A percentile compares a stretch with the other conserved stretches of the same genome.
Conservation (phyloP, 2,329 filamentous ascomycete genomes). For the Fonsecaea pedrosoi region DNA sequence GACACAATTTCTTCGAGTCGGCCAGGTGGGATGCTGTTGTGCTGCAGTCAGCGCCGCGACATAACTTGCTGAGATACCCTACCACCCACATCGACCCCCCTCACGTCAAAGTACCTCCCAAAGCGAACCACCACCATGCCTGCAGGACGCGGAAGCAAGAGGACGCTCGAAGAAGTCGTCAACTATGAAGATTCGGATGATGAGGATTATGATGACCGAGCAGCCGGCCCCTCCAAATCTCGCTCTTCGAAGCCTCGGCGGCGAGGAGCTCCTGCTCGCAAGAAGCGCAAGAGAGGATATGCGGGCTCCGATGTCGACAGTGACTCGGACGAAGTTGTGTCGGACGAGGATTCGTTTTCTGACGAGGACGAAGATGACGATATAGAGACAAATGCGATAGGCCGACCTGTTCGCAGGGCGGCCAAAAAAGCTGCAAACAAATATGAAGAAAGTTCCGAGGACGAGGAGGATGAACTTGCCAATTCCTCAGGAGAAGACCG, state of each 20-base stretch:
- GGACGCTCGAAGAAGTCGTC: slow-evolving; percentile 52
- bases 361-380: slow-evolving; percentile 49
- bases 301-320: slow-evolving; percentile 52
- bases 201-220: slow-evolving; percentile 52
- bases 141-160: slow-evolving; percentile 42
- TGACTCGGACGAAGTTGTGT: slow-evolving; percentile 52
- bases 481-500: slow-evolving; percentile 40
- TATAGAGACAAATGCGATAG: slow-evolving; percentile 61
- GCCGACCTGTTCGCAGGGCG: slow-evolving; percentile 62
- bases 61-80: not conserved
- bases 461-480: slow-evolving; percentile 39
- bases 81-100: not conserved
- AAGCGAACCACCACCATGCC: slow-evolving; percentile 20
- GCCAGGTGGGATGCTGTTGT: not conserved
- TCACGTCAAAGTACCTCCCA: not conserved
- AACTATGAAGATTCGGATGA: slow-evolving; percentile 55
- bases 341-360: slow-evolving; percentile 51
- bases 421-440: slow-evolving; percentile 58
- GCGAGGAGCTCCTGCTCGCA: slow-evolving; percentile 44
- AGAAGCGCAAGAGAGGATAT: slow-evolving; percentile 49
- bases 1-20: not conserved
- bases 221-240: slow-evolving; percentile 44
- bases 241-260: slow-evolving; percentile 45
- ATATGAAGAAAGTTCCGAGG: slow-evolving; percentile 62
- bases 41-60: not conserved